These are phyloP conservation scores for Leccinum pallidistipes DNA, from an alignment of 1,284 basidiomycete genomes.

Conservation along the genomic window DNA sequence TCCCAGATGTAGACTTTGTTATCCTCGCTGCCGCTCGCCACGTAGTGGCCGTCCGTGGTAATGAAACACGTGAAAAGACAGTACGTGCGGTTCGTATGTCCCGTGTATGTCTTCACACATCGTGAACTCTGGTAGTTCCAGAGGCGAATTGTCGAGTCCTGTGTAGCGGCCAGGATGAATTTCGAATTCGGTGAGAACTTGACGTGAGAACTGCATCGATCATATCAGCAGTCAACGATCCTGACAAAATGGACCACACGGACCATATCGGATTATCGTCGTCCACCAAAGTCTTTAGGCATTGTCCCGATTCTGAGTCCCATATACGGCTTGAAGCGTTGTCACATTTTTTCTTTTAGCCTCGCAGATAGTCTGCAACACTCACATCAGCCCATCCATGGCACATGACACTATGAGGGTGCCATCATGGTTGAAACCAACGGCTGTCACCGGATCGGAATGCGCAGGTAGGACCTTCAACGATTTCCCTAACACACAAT, in stretches of 20 bases:
- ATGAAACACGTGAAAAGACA: slow-evolving; percentile 68
- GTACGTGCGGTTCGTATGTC: slow-evolving; percentile 81
- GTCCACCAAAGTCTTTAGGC: slow-evolving; percentile 94
- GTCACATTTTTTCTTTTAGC: slow-evolving; percentile 1
- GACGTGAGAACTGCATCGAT: slow-evolving; percentile 66
- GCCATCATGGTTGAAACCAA: slow-evolving; percentile 93
- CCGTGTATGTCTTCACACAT: slow-evolving; percentile 90
- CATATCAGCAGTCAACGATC: slow-evolving; percentile 4
- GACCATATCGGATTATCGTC: slow-evolving; percentile 94
- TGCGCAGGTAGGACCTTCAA: slow-evolving; percentile 90
- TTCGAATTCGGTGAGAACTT: slow-evolving; percentile 90
- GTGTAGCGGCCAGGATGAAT: slow-evolving; percentile 85
- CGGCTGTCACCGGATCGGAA: slow-evolving; percentile 93
- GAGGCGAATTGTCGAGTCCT: slow-evolving; percentile 90
- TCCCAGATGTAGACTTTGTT: slow-evolving; percentile 89
- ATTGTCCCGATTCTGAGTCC: slow-evolving; percentile 96
- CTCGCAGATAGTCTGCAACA: slow-evolving; percentile 9
- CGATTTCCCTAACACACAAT: slow-evolving; percentile 56
- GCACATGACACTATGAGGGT: slow-evolving; percentile 91
- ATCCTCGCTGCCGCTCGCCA: slow-evolving; percentile 92
- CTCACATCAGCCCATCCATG: slow-evolving; percentile 96
- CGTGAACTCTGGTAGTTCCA: slow-evolving; percentile 95
- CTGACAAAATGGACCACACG: slow-evolving; percentile 20
- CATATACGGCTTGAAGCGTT: slow-evolving; percentile 76
- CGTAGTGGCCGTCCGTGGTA: slow-evolving; percentile 55